Evolutionary conservation across 2,329 filamentous ascomycete genomes (phyloP), one percentile per base, ranked within the genome.

Genomic region (Pseudogymnoascus sp.): DNA sequence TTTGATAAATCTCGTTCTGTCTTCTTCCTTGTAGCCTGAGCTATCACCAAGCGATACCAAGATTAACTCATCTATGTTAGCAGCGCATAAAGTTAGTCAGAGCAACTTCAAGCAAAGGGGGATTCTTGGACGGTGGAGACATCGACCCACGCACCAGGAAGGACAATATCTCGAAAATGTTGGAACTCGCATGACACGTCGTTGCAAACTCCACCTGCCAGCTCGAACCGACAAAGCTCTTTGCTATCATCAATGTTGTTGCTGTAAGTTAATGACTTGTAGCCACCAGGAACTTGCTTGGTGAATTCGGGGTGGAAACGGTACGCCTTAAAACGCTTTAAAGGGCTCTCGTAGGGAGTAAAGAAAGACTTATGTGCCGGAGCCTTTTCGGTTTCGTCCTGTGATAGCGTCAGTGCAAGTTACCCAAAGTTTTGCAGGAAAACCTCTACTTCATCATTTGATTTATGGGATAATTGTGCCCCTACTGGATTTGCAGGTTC

Each of bases 181-280:
- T 97, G 87, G 66, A 78, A 87, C 62, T 84, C 78, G 76, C 94
- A 99, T 61, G 83, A 79, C 63, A 77, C 73, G 71, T 92, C 90
- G 68, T 88, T 87, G 31, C 94, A 97, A 67, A 80, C 78, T 64
- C 85, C 85, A 60, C 86, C 86, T 58, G 81, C 80, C 65, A 90
- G 77, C 74, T 96, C 90, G 69, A 84, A 88, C 38, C 85, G 87
- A 75, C 94, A 99, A 58, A 97, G 72, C 65, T 84, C 83, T 68
- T 83, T 86, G 64, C 84, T 80, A 25, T 86, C 81, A 72, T 97
- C 86, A 75, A 99, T 96, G 68, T 87, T 88, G 75, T 96, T 90
- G 77, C 91, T 97, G 77, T 93, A 97, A 44, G 92, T 97, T 78
- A 95, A 81, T 66, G 94, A 97, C 72, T 89, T 87, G 71, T 92